phyloP scores from a whole-genome alignment of 768 basidiomycete genomes.

The Myochromella boudieri region DNA sequence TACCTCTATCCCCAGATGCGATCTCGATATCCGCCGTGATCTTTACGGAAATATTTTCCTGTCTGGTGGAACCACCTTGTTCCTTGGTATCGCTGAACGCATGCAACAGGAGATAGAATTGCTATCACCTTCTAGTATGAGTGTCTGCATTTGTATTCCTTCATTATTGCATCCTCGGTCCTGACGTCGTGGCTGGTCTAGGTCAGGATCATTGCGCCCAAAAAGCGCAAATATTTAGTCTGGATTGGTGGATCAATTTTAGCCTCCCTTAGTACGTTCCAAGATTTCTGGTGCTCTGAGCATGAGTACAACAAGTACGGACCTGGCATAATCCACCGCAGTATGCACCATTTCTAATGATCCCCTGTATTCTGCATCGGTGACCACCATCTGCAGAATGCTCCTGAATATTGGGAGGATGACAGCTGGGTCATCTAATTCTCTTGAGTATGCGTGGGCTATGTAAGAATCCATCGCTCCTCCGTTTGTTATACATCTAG shows the following conservation, averaged over 20 bases:
- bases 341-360: too few species aligned
- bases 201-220: conserved; percentile 91
- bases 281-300: conserved; percentile 91
- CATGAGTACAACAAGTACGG: conserved; percentile 88
- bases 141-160: conserved; percentile 37
- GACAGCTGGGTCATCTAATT: too few species aligned
- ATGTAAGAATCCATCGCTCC: too few species aligned
- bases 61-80: conserved; percentile 91
- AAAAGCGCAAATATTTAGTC: conserved; percentile 92
- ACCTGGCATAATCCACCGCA: conserved; percentile 76
- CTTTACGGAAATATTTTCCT: conserved; percentile 80
- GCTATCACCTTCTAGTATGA: conserved; percentile 84
- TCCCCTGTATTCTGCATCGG: too few species aligned
- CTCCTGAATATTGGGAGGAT: conserved; percentile 27
- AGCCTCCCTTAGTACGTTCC: conserved; percentile 90
- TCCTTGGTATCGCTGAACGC: conserved; percentile 92
- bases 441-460: too few species aligned
- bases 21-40: conserved; percentile 80
- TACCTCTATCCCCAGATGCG: too few species aligned
- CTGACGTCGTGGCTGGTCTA: conserved; percentile 17
- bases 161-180: not conserved
- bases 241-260: conserved; percentile 88
- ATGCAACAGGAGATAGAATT: conserved; percentile 91
- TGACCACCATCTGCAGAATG: conserved; percentile 21
- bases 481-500: too few species aligned